Conservation (phyloP, 2,329 filamentous ascomycete genomes). For the Aspergillus fijiensis region DNA sequence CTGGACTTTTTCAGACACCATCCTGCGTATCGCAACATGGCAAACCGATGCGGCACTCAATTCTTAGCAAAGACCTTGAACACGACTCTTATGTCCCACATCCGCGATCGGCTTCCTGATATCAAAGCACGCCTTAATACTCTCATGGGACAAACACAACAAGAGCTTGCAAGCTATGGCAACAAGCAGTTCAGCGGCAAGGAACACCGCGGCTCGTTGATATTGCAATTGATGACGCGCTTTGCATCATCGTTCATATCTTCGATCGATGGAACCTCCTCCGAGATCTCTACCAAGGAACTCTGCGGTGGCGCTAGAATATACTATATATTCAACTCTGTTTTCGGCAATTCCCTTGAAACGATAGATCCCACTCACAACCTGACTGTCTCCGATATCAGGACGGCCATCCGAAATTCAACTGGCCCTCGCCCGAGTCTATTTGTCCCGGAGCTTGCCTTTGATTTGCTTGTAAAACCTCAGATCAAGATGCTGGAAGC, state of each 20-base stretch:
- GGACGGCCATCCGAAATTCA: slow-evolving; percentile 96
- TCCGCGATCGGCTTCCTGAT: slow-evolving; percentile 90
- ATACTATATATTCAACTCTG: slow-evolving; percentile 99
- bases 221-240: slow-evolving; percentile 95
- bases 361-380: slow-evolving; percentile 96
- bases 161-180: slow-evolving; percentile 95
- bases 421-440: slow-evolving; percentile 92
- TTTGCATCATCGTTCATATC: slow-evolving; percentile 98
- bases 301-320: slow-evolving; percentile 91
- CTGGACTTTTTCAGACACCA: slow-evolving; percentile 96
- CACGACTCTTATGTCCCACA: slow-evolving; percentile 91
- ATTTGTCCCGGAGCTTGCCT: slow-evolving; percentile 96
- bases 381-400: slow-evolving; percentile 88
- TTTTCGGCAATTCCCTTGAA: slow-evolving; percentile 94
- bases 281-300: slow-evolving; percentile 97
- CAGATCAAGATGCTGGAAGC: slow-evolving; percentile 97
- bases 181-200: slow-evolving; percentile 98
- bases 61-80: slow-evolving; percentile 94
- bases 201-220: slow-evolving; percentile 91
- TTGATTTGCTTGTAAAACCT: slow-evolving; percentile 94
- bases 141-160: slow-evolving; percentile 98
- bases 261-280: slow-evolving; percentile 97
- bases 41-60: slow-evolving; percentile 86
- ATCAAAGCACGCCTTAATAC: slow-evolving; percentile 98
- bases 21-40: slow-evolving; percentile 95